These are phyloP conservation scores for Euphorbia lathyris DNA, from an alignment of 345 rosid species.

Conservation along the genomic window DNA sequence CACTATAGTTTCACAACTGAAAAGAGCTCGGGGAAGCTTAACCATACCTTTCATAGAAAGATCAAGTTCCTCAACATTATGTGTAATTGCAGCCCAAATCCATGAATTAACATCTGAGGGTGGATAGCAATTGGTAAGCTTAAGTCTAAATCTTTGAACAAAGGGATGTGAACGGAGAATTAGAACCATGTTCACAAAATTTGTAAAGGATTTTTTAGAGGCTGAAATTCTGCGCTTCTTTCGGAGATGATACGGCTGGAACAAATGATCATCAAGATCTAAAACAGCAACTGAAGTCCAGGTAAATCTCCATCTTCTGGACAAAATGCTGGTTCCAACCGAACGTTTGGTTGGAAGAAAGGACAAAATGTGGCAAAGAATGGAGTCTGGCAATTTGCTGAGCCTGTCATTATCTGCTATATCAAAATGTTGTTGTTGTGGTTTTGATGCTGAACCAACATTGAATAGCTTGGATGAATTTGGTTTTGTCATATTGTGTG, in stretches of 20 bases:
- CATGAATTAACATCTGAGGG: background rate
- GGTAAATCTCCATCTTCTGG: background rate
- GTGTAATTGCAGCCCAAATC: background rate
- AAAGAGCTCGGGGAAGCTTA: background rate
- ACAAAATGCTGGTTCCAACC: background rate
- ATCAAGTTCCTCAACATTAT: background rate
- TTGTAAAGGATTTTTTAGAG: background rate
- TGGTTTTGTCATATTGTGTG: background rate
- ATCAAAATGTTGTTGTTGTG: background rate
- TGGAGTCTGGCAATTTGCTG: background rate
- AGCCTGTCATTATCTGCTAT: background rate
- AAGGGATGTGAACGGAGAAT: background rate
- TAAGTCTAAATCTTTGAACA: background rate
- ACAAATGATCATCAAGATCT: background rate
- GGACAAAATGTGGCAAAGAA: background rate
- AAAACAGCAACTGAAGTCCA: background rate
- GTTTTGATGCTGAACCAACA: background rate
- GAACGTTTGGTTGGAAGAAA: background rate
- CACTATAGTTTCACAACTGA: background rate
- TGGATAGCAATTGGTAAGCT: background rate
- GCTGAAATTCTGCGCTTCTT: no score
- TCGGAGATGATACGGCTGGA: no score
- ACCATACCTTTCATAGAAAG: background rate
- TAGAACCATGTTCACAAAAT: background rate
- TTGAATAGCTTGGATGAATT: background rate